A percentile compares a stretch with the other conserved stretches of the same genome.
phyloP scores from a whole-genome alignment of 1,284 basidiomycete genomes.

The Leccinum insolens region DNA sequence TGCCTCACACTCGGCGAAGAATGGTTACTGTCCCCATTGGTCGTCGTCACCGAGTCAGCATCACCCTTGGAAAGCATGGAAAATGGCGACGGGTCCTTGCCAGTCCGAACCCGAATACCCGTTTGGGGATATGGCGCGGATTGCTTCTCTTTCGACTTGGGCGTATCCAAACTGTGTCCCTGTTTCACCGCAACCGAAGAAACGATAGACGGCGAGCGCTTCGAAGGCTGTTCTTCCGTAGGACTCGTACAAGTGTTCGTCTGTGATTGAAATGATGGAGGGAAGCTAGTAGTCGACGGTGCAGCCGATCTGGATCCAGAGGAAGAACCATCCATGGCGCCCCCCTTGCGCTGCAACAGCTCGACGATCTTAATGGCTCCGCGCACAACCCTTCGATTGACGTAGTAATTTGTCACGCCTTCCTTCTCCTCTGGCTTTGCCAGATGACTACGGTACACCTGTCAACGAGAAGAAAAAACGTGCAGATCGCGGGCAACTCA shows the following conservation, averaged over 20 bases:
- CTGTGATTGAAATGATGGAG: conserved; percentile 7
- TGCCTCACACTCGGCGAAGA: conserved; percentile 12
- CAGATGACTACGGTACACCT: too few relatives aligned
- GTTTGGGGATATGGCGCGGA: conserved; percentile 41
- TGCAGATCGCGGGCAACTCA: too few relatives aligned
- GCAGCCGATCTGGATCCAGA: background rate
- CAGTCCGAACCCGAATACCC: conserved; percentile 46
- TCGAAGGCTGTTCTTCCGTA: conserved; percentile 15
- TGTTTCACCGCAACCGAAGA: conserved; percentile 13
- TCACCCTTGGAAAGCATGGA: conserved; percentile 16
- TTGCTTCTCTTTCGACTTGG: conserved; percentile 37
- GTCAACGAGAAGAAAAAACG: too few relatives aligned
- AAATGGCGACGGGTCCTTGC: conserved; percentile 35
- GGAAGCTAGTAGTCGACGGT: background rate
- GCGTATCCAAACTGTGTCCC: conserved; percentile 16
- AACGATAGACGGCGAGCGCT: conserved; percentile 13
- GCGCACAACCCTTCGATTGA: conserved; percentile 20
- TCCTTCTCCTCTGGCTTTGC: too few relatives aligned
- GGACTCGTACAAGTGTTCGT: conserved; percentile 5
- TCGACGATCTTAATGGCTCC: conserved; percentile 51
- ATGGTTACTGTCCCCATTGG: conserved; percentile 6
- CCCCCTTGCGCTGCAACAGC: conserved; percentile 46
- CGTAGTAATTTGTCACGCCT: too few relatives aligned
- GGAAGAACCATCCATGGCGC: conserved; percentile 21
- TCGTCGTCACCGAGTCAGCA: background rate